Base-by-base conservation (phyloP, 176 grass and related monocot species). In the Juncus effusus region DNA sequence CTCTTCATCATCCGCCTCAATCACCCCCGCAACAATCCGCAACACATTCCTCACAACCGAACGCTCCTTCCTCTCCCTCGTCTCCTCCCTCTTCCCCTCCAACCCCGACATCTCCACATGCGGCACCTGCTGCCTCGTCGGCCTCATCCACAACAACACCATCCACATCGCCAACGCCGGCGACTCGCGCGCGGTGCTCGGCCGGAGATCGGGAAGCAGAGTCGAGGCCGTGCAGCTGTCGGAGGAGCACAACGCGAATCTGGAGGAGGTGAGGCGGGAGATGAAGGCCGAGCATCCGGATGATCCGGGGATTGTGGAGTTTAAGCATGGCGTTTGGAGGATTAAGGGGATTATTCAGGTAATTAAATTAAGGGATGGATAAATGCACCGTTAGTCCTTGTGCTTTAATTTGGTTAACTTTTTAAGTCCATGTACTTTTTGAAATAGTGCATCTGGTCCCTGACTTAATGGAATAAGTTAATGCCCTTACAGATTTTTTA, bases 301-400 rank as follows among this genome's bases (percentile, higher is more conserved):
- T 55, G 94, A 99, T 60, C 82, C 83, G 0, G 78, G 84, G 52
- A 90, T 99, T 73, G 94, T 99, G 56, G 76, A 76, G 28, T 79
- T 90, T 53, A 93, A 99, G 64, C 94, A 93, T 74, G 94, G 85
- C 13, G 88, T 90, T 60, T 99, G 94, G 94, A 81, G 94, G 76
- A 67, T 99, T 3, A 99, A 92, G 60, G 88, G 88, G 76, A 86
- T 93, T 54, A 99, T 99, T 73, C 94, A 99, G 94, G 94, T 99
- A 11, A 39, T 28, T 0, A 1, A 28, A 28, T 28, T 28, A 28
- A 28, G 19, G 19, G 19, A 28, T 28, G 19, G 19, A 28, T 28
- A 28, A 28, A 28, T 28, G 19, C 19, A 28, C 19, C 19, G 19
- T 28, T 28, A 28, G 19, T 28, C 19, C 19, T 28, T 28, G 19